These are phyloP conservation scores for Pulveroboletus sp. DNA, from an alignment of 768 basidiomycete species.

Conservation along the genomic window DNA sequence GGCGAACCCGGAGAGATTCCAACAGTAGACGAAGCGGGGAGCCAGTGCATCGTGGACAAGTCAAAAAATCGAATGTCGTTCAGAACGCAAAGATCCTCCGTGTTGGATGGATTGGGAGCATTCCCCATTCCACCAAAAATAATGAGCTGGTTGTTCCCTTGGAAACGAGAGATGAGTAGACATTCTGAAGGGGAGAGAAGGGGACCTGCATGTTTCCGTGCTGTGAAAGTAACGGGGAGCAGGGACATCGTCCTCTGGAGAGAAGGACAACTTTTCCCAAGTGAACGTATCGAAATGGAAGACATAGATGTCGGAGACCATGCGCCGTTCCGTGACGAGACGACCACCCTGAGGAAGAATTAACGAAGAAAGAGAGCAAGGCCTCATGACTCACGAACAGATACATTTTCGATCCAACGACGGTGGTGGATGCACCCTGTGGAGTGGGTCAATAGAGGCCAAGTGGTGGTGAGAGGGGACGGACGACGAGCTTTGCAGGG, in stretches of 20 bases:
- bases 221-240: slow-evolving; percentile 93
- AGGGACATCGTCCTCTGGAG: slow-evolving; percentile 66
- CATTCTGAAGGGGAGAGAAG: background rate
- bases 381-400: slow-evolving; percentile 61
- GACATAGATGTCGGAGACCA: slow-evolving; percentile 87
- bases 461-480: slow-evolving; percentile 25
- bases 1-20: slow-evolving; percentile 32
- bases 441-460: background rate
- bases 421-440: slow-evolving; percentile 87
- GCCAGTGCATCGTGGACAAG: slow-evolving; percentile 65
- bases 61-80: slow-evolving; percentile 92
- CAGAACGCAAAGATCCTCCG: slow-evolving; percentile 85
- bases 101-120: slow-evolving; percentile 59
- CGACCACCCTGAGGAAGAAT: slow-evolving; percentile 66
- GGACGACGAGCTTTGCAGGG: slow-evolving; percentile 81
- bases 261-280: slow-evolving; percentile 69
- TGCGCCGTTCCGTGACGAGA: slow-evolving; percentile 77
- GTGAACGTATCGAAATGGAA: slow-evolving; percentile 79
- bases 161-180: slow-evolving; percentile 15
- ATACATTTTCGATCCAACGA: slow-evolving; percentile 83
- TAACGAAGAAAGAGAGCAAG: background rate
- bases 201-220: slow-evolving; percentile 67
- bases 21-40: slow-evolving; percentile 39
- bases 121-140: slow-evolving; percentile 96
- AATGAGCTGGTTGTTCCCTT: slow-evolving; percentile 83